A percentile compares a stretch with the other conserved stretches of the same genome.
Conservation (phyloP, 129 eudicot species). For the Helianthus tuberosus region DNA sequence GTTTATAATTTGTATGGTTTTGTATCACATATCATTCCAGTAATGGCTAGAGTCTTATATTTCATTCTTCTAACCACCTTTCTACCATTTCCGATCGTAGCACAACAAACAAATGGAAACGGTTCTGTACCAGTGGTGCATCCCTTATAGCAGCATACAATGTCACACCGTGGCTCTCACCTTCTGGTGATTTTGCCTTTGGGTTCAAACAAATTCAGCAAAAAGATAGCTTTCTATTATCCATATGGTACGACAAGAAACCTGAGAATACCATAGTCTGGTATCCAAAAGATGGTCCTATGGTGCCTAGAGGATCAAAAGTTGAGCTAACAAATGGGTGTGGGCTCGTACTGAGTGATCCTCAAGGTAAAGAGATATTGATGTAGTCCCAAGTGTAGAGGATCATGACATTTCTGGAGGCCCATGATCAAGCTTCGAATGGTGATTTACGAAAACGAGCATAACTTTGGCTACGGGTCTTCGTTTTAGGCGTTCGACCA, state of each 20-base stretch:
- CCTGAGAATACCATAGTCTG: background rate
- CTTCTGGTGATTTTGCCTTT: background rate
- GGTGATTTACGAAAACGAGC: too few species aligned
- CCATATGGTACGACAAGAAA: slow-evolving; percentile 7
- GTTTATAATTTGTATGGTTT: background rate
- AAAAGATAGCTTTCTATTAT: background rate
- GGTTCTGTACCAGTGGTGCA: background rate
- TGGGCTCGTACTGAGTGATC: background rate
- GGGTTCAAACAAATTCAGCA: background rate
- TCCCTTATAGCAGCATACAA: background rate
- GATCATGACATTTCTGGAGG: too few species aligned
- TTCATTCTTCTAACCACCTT: background rate
- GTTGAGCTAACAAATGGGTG: background rate
- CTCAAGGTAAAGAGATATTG: background rate
- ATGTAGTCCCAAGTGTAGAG: too few species aligned
- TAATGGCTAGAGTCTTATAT: background rate
- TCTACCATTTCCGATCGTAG: background rate
- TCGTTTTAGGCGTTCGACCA: too few species aligned
- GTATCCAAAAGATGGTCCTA: slow-evolving; percentile 5
- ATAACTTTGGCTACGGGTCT: too few species aligned
- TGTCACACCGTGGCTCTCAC: slow-evolving; percentile 4
- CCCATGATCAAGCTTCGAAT: too few species aligned
- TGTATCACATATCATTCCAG: background rate
- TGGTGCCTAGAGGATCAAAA: slow-evolving; percentile 11
- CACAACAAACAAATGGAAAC: background rate